Conservation (phyloP, 495 filamentous ascomycete genomes). For the Penicillium diatomitis region DNA sequence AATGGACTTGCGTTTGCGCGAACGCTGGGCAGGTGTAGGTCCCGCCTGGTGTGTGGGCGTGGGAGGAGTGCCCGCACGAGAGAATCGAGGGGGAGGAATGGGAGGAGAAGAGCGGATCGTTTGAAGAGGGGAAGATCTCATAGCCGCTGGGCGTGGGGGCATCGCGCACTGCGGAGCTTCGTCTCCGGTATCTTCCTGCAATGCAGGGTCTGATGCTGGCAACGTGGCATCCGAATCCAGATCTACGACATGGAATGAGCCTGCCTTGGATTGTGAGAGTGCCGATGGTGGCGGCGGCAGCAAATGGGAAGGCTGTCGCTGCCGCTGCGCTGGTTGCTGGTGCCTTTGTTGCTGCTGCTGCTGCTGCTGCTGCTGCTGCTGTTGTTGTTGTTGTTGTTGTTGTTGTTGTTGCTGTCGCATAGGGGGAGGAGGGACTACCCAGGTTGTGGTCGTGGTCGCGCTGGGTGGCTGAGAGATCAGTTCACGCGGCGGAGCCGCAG, state of each 20-base stretch:
- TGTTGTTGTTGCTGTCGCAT: slow-evolving; percentile 7
- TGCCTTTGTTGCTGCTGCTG: too few relatives aligned
- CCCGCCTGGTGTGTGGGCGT: slow-evolving; percentile 45
- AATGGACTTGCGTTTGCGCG: slow-evolving; percentile 63
- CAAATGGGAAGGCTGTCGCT: too few relatives aligned
- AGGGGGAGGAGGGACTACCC: slow-evolving; percentile 30
- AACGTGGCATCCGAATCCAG: slow-evolving; percentile 94
- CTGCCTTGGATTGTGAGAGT: slow-evolving; percentile 9
- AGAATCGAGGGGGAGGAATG: slow-evolving; percentile 51
- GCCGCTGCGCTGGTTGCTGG: too few relatives aligned
- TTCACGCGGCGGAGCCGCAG: slow-evolving; percentile 28
- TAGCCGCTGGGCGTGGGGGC: slow-evolving; percentile 22
- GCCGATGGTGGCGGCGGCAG: too few relatives aligned
- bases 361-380: neutral
- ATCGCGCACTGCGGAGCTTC: slow-evolving; percentile 24
- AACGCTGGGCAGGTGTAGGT: slow-evolving; percentile 44
- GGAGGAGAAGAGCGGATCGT: slow-evolving; percentile 85
- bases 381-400: too few relatives aligned
- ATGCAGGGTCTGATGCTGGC: slow-evolving; percentile 68
- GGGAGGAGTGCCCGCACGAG: slow-evolving; percentile 67
- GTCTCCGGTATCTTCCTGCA: slow-evolving; percentile 55
- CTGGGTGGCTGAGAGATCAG: slow-evolving; percentile 17
- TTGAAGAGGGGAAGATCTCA: slow-evolving; percentile 52
- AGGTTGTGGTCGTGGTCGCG: slow-evolving; percentile 24
- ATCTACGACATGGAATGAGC: slow-evolving; percentile 36